These are phyloP conservation scores for Akanthomyces lecanii DNA, from an alignment of 2,329 filamentous ascomycete genomes.

Conservation along the genomic window DNA sequence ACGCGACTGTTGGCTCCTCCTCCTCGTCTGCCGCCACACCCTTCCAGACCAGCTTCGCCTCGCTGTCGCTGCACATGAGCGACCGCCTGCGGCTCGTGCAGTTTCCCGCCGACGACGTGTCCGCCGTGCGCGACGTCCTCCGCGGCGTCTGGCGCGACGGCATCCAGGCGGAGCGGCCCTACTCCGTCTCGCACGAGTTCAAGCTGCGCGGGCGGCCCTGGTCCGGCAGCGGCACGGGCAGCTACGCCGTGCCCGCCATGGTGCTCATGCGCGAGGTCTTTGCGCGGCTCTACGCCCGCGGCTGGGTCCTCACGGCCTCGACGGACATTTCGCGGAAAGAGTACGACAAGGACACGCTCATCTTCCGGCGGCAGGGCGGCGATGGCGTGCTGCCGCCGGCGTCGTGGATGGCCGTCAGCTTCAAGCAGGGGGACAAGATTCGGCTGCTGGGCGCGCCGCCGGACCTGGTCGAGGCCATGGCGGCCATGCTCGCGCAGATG, in stretches of 20 bases:
- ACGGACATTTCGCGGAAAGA: conserved; percentile 14
- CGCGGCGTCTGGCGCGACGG: neutral
- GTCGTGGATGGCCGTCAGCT: conserved; percentile 10
- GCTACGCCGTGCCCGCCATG: conserved; percentile 10
- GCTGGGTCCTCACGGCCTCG: conserved; percentile 16
- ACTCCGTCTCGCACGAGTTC: conserved; percentile 15
- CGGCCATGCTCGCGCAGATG: neutral
- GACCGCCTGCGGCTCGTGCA: conserved; percentile 14
- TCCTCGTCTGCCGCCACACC: neutral
- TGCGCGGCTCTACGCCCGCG: conserved; percentile 10
- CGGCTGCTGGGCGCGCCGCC: conserved; percentile 12
- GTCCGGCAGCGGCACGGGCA: conserved; percentile 6
- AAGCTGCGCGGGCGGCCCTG: conserved; percentile 16
- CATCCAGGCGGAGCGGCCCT: conserved; percentile 8
- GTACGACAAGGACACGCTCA: conserved; percentile 15
- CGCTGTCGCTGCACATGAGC: conserved; percentile 15
- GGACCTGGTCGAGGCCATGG: conserved; percentile 4
- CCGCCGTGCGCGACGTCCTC: neutral
- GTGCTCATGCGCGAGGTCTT: conserved; percentile 14
- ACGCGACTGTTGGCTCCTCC: neutral
- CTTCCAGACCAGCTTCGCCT: conserved; percentile 14
- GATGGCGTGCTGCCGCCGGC: neutral
- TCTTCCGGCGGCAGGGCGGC: conserved; percentile 12
- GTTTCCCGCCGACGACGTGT: conserved; percentile 3
- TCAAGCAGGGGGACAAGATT: conserved; percentile 15